Conservation (phyloP, 1,139 yeast species). For the Blastobotrys aristatus region DNA sequence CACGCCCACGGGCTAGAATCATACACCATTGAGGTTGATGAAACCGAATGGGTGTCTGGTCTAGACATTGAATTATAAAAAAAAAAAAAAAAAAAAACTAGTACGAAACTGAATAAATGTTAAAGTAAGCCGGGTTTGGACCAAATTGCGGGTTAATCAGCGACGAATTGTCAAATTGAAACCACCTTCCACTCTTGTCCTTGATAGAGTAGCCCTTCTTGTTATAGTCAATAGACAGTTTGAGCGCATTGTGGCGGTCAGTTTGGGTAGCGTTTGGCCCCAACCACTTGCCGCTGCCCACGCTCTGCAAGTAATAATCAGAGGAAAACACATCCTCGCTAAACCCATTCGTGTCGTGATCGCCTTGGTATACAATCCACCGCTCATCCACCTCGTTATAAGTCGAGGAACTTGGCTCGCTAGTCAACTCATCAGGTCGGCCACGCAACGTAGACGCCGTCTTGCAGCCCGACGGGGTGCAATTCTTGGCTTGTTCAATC, state of each 20-base stretch:
- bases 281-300: conserved; percentile 10
- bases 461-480: neutral
- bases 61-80: neutral
- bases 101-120: conserved; percentile 13
- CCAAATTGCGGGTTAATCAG: conserved; percentile 10
- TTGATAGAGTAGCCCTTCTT: conserved; percentile 18
- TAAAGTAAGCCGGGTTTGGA: conserved; percentile 1
- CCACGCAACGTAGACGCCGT: conserved; percentile 1
- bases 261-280: conserved; percentile 4
- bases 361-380: conserved; percentile 20
- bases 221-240: conserved; percentile 14
- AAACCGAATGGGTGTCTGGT: neutral
- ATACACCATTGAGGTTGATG: neutral
- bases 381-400: conserved; percentile 15
- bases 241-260: conserved; percentile 10
- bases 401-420: conserved; percentile 3
- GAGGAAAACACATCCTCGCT: conserved; percentile 18
- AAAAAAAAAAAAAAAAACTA: too few relatives aligned
- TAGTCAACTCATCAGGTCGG: neutral
- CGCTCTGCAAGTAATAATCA: conserved; percentile 17
- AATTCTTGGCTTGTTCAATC: conserved; percentile 7
- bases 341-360: neutral
- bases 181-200: conserved; percentile 8
- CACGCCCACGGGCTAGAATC: too few relatives aligned
- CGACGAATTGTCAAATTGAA: conserved; percentile 6